A percentile compares a stretch with the other conserved stretches of the same genome.
Evolutionary conservation across 768 basidiomycete species (phyloP).

Genomic region (Tricholoma matsutake): DNA sequence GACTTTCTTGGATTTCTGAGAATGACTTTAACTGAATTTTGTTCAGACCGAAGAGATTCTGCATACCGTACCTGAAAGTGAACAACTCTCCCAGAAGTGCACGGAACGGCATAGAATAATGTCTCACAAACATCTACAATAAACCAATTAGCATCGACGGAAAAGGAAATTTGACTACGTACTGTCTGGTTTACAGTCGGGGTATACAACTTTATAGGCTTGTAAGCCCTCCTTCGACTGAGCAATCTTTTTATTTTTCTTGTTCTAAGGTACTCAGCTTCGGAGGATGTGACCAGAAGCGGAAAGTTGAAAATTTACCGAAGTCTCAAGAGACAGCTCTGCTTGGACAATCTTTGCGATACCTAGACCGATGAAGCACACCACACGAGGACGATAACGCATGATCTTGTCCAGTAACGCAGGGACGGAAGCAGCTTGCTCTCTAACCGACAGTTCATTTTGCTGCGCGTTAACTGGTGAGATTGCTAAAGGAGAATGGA

Average conservation of each 20-base stretch:
- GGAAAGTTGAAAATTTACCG: conserved; percentile 5
- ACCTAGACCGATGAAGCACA: conserved; percentile 77
- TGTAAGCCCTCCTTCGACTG: conserved; percentile 38
- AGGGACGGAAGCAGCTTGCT: conserved; percentile 55
- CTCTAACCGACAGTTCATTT: conserved; percentile 49
- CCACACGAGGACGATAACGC: conserved; percentile 53
- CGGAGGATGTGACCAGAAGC: too few relatives aligned
- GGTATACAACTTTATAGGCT: conserved; percentile 47
- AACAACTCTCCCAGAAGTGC: conserved; percentile 73
- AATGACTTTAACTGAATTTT: background rate
- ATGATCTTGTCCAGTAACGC: conserved; percentile 57
- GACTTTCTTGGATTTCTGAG: conserved; percentile 13
- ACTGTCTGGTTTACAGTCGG: conserved; percentile 12
- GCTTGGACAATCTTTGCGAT: conserved; percentile 45
- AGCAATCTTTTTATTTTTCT: conserved; percentile 8
- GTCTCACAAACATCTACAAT: conserved; percentile 40
- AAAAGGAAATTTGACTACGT: background rate
- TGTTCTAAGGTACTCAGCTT: background rate
- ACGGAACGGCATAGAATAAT: conserved; percentile 71
- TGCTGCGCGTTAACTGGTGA: conserved; percentile 31
- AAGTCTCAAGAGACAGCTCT: conserved; percentile 16
- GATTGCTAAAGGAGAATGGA: background rate
- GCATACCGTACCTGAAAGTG: conserved; percentile 52
- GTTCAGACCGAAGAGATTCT: background rate
- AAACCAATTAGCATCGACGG: background rate